These are phyloP conservation scores for Trifolium repens DNA, from an alignment of 306 rosid genomes.

Conservation along the genomic window DNA sequence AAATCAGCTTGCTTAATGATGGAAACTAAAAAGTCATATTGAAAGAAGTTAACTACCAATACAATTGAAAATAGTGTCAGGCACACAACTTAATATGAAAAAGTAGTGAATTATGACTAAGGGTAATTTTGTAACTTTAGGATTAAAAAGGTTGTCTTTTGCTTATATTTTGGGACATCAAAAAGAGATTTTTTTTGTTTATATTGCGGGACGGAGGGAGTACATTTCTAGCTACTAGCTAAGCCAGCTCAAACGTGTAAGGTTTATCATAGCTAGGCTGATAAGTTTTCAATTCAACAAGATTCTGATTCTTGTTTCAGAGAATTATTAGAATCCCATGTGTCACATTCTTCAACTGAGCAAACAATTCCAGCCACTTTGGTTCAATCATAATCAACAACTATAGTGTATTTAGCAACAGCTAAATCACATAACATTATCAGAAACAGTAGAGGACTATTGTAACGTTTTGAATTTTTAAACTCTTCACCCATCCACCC, in stretches of 20 bases:
- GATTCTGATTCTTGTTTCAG: constrained; percentile 44
- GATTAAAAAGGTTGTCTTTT: too few species aligned
- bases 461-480: not conserved
- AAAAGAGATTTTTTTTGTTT: too few species aligned
- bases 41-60: too few species aligned
- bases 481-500: not conserved
- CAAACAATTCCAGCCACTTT: constrained; percentile 17
- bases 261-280: constrained; percentile 35
- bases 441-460: not conserved
- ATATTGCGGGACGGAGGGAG: too few species aligned
- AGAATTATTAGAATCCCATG: constrained; percentile 41
- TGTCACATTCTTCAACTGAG: constrained; percentile 35
- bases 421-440: not conserved
- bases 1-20: too few species aligned
- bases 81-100: too few species aligned
- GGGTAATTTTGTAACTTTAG: too few species aligned
- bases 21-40: too few species aligned
- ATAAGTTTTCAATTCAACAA: constrained; percentile 34
- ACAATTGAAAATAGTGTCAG: too few species aligned
- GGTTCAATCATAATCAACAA: not conserved
- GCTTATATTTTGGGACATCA: too few species aligned
- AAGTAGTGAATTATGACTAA: too few species aligned
- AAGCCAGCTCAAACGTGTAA: constrained; percentile 23
- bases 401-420: too few species aligned
- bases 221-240: constrained; percentile 6